A percentile compares a stretch with the other conserved stretches of the same genome.
phyloP scores from a whole-genome alignment of 257 asterid species.

The Solanum acaule region DNA sequence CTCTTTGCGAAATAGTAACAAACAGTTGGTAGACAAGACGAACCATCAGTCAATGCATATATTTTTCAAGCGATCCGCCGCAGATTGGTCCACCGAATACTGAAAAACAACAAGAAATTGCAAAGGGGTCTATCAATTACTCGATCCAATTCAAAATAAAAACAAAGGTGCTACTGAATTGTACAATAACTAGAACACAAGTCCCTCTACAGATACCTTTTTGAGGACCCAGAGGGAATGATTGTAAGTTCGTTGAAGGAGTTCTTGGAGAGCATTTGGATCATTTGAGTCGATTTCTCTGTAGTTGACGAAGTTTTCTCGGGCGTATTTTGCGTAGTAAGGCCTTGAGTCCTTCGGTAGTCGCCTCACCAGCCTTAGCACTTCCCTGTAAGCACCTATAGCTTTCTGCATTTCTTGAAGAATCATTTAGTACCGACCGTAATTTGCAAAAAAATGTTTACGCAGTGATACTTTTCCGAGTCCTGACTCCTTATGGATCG shows the following conservation, averaged over 20 bases:
- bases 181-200: neutral
- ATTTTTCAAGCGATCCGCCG: conserved; percentile 52
- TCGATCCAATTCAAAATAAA: neutral
- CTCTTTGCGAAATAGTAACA: conserved; percentile 33
- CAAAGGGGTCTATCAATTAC: neutral
- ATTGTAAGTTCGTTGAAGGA: conserved; percentile 60
- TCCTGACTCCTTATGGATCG: neutral
- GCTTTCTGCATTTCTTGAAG: conserved; percentile 56
- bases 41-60: conserved; percentile 37
- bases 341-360: conserved; percentile 64
- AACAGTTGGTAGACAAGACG: conserved; percentile 32
- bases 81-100: conserved; percentile 75
- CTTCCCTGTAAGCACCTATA: conserved; percentile 78
- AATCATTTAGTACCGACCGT: neutral
- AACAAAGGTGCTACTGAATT: neutral
- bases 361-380: conserved; percentile 72
- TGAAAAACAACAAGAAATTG: conserved; percentile 12
- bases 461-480: neutral
- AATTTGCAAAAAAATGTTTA: neutral
- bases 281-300: conserved; percentile 59
- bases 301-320: conserved; percentile 95
- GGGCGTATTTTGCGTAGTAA: conserved; percentile 81
- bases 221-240: conserved; percentile 83
- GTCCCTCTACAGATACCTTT: conserved; percentile 27
- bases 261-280: conserved; percentile 37